phyloP scores from a whole-genome alignment of 2,329 filamentous ascomycete species.

The Cyphellophora attinorum region DNA sequence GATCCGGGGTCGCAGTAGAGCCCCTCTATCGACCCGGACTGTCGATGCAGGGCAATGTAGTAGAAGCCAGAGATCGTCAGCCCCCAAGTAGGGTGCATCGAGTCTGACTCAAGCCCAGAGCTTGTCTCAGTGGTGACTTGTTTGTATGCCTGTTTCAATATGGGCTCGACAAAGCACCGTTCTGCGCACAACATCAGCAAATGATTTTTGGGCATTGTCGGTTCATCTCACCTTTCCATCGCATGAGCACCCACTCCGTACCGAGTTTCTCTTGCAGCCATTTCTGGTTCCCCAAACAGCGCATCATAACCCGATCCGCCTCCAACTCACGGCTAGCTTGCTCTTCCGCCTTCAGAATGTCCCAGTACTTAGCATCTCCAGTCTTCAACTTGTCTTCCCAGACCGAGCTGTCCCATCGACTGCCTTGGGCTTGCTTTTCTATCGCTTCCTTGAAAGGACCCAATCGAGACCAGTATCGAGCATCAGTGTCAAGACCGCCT shows the following conservation, averaged over 20 bases:
- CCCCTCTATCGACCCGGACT: conserved; percentile 36
- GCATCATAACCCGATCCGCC: conserved; percentile 12
- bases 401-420: neutral
- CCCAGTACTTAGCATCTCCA: conserved; percentile 20
- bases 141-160: neutral
- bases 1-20: conserved; percentile 41
- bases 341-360: neutral
- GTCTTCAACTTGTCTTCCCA: conserved; percentile 14
- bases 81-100: conserved; percentile 20
- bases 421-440: conserved; percentile 26
- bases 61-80: conserved; percentile 43
- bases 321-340: conserved; percentile 8
- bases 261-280: conserved; percentile 19
- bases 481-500: conserved; percentile 35
- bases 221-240: conserved; percentile 30
- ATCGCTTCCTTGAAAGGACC: conserved; percentile 37
- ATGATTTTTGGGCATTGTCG: neutral
- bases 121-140: no score
- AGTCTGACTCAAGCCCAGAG: no score
- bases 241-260: conserved; percentile 40
- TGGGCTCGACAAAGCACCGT: conserved; percentile 33
- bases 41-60: conserved; percentile 37
- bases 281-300: conserved; percentile 12
- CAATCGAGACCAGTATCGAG: conserved; percentile 38
- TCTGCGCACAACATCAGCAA: conserved; percentile 19